These are phyloP conservation scores for Salix viminalis DNA, from an alignment of 345 rosid genomes.

Conservation along the genomic window DNA sequence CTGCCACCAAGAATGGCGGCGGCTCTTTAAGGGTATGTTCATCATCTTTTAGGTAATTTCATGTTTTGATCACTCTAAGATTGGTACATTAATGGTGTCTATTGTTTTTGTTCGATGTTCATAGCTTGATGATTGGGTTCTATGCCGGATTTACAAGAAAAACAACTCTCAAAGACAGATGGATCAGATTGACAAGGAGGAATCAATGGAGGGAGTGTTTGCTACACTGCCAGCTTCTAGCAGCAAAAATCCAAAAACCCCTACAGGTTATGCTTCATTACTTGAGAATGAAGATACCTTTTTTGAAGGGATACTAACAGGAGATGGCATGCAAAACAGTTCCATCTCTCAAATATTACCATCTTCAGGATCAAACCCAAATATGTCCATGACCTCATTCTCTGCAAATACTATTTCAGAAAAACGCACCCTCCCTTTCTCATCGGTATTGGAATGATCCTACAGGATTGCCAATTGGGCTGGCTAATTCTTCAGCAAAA, in stretches of 20 bases:
- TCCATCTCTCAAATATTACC: conserved; percentile 19
- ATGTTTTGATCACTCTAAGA: not conserved
- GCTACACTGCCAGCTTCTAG: conserved; percentile 10
- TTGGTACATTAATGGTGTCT: not conserved
- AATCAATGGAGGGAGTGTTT: conserved; percentile 44
- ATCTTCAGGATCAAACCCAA: conserved; percentile 21
- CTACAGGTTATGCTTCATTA: conserved; percentile 30
- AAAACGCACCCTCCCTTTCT: conserved; percentile 7
- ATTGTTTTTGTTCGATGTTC: not conserved
- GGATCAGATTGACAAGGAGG: conserved; percentile 37
- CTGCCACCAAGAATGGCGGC: conserved; percentile 35
- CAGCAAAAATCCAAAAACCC: conserved; percentile 10
- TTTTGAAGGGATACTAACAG: conserved; percentile 49
- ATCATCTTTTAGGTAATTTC: not conserved
- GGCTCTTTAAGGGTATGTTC: conserved; percentile 52
- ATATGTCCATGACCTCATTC: conserved; percentile 9
- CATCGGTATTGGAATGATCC: conserved; percentile 38
- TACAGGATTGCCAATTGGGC: conserved; percentile 13
- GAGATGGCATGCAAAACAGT: conserved; percentile 18
- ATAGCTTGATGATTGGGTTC: conserved; percentile 74
- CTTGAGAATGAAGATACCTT: conserved; percentile 51
- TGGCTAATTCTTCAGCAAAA: conserved; percentile 27
- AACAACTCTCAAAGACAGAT: conserved; percentile 50
- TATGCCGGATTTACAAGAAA: conserved; percentile 72
- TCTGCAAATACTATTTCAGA: not conserved